Evolutionary conservation across 2,329 filamentous ascomycete species (phyloP), one percentile per base, ranked within the genome.

Genomic region (Pseudogymnoascus sp.): DNA sequence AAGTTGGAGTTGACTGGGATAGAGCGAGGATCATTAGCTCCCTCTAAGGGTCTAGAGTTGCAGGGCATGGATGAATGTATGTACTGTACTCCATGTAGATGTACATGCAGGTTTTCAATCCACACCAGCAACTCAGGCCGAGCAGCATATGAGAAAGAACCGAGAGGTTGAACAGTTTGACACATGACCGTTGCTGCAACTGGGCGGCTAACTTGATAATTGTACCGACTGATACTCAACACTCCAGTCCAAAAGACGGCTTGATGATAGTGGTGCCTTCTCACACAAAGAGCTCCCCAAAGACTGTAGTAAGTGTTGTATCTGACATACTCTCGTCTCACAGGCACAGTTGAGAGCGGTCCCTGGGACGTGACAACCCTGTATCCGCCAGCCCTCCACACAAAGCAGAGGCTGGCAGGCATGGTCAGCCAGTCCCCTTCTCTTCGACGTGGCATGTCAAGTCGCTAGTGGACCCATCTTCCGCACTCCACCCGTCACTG

Each of bases 121-220:
- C 48, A 35, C 48, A 35, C 48, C 48, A 55, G 5, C 10, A 55
- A 15, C n/a, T 21, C 12, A 55, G 48, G 29, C 48, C 48, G 48
- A 55, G 48, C 48, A 33, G 13, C 5, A 55, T 55, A 55, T 55
- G 48, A 55, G 48, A 55, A 55, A 55, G 48, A 55, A 55, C 48
- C 48, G 48, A 55, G 29, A 35, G 10, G 29, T 33, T 55, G 29
- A 55, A 35, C 35, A 10, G 48, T 29, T 21, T 55, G 45, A 18
- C 42, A 12, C 45, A 31, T 31, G 5, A 21, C 29, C 48, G 25
- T 55, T 33, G 48, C 15, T 35, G 48, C 18, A 21, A 55, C 15
- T 55, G 48, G 48, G 48, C 29, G 48, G 48, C 48, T 35, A 55
- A 33, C 48, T 33, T 55, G n/a, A 33, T 18, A 55, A 55, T 8